Evolutionary conservation across 2,329 filamentous ascomycete genomes (phyloP).

Genomic region (Xylariomycetidae sp.): DNA sequence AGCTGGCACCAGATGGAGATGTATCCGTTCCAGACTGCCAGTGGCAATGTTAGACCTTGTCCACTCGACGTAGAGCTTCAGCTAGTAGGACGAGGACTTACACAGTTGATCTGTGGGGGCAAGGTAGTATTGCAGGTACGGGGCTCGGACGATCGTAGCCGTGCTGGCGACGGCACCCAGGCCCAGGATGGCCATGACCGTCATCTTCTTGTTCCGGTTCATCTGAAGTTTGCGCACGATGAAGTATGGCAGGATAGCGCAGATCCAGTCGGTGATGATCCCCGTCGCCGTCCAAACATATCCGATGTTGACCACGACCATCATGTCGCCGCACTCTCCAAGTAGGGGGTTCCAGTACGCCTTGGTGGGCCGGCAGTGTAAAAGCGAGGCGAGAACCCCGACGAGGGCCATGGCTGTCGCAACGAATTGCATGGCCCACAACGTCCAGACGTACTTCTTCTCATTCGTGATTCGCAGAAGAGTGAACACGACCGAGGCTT

Average conservation of each 20-base stretch:
- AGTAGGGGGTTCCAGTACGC: neutral
- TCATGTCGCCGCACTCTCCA: neutral
- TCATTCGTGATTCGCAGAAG: constrained; percentile 11
- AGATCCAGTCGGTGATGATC: constrained; percentile 22
- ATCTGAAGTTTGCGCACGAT: constrained; percentile 22
- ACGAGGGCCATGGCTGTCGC: neutral
- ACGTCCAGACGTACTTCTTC: constrained; percentile 7
- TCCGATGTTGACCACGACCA: neutral
- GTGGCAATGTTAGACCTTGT: neutral
- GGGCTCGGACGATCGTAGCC: constrained; percentile 5
- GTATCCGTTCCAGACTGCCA: constrained; percentile 3
- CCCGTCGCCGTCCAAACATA: constrained; percentile 8
- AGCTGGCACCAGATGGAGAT: constrained; percentile 11
- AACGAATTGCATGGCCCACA: constrained; percentile 14
- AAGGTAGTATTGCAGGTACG: constrained; percentile 3
- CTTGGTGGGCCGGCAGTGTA: neutral
- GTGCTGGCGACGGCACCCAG: constrained; percentile 8
- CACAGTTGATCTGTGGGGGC: neutral
- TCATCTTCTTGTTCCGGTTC: constrained; percentile 15
- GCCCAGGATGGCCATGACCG: constrained; percentile 4
- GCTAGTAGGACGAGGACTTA: neutral
- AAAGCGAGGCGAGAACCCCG: neutral
- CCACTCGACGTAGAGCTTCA: too few species aligned
- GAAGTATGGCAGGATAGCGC: constrained; percentile 24
- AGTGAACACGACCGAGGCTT: constrained; percentile 16